Percentiles rank a stretch among this genome's conserved stretches.
These are phyloP conservation scores for Allodekkera sacchari DNA, from an alignment of 805 yeast genomes.

Conservation along the genomic window DNA sequence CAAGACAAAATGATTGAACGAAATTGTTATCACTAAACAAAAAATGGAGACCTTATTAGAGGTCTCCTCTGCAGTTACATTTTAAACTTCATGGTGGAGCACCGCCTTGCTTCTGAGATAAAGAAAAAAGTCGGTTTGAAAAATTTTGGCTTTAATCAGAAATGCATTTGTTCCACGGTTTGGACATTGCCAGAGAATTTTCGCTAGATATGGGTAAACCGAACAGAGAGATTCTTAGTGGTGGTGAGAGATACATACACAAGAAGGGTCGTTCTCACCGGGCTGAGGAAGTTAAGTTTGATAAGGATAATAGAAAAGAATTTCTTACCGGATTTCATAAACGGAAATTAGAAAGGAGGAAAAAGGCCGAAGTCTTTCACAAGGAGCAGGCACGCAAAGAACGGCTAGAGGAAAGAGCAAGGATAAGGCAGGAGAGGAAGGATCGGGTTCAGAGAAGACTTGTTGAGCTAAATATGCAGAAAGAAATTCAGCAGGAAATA, in stretches of 20 bases:
- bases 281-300: slow-evolving; percentile 80
- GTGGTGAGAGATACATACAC: slow-evolving; percentile 72
- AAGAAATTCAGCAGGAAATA: slow-evolving; percentile 8
- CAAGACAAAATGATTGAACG: too few species aligned
- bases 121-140: too few species aligned
- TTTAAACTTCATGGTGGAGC: too few species aligned
- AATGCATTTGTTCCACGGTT: background rate
- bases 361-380: slow-evolving; percentile 68
- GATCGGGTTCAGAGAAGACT: slow-evolving; percentile 57
- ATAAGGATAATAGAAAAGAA: slow-evolving; percentile 68
- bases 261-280: slow-evolving; percentile 58
- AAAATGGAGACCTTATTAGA: too few species aligned
- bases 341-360: slow-evolving; percentile 81
- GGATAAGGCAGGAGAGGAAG: slow-evolving; percentile 62
- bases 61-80: too few species aligned
- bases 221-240: slow-evolving; percentile 82
- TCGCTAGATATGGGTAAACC: slow-evolving; percentile 28
- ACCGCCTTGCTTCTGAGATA: too few species aligned
- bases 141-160: too few species aligned
- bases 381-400: slow-evolving; percentile 72
- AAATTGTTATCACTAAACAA: too few species aligned
- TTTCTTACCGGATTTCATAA: slow-evolving; percentile 94
- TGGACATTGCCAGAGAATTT: too few species aligned
- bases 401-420: slow-evolving; percentile 67
- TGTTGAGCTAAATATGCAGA: slow-evolving; percentile 38